Evolutionary conservation across 257 asterid genomes (phyloP), one percentile per base, ranked within the genome.

Genomic region (Ilex aquifolium): DNA sequence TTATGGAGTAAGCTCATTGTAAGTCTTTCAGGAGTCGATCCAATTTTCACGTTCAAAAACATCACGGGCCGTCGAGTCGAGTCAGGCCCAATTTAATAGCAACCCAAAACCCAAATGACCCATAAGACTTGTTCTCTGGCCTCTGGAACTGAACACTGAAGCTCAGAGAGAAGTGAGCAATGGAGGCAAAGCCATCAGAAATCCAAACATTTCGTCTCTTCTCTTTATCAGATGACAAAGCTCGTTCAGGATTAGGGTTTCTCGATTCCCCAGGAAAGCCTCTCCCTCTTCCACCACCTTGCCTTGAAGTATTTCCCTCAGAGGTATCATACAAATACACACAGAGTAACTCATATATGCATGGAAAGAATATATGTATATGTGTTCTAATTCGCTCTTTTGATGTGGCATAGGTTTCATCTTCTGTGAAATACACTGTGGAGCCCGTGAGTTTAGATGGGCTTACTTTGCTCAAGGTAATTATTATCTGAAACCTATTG

Each of bases 371-470:
- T 44, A 17, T 7, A 2, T 15, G 30, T 66, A 3, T 10, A 59
- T 13, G 46, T 17, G 4, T 59, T 0, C 14, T 17, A 17, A 6
- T 50, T 46, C 1, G 10, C 9, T 4, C 11, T 48, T 2, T 36
- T 57, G 44, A 29, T 60, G 48, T 55, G 65, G 52, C 50, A 57
- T 61, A 86, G 98, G 85, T 81, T 57, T 73, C 91, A 17, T 65
- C 81, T 44, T 72, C 54, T 65, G 82, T 62, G 69, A 77, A 79
- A 73, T 81, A 62, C 48, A 62, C 63, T 32, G 74, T 80, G 77
- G 99, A 89, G 73, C 86, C 94, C 58, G 80, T 93, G 72, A 70
- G 69, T 66, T 71, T 87, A 58, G 88, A 82, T 69, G 99, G 87
- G 31, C 61, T 83, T 65, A 79, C 96, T 11, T 77, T 93, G 59